phyloP scores from a whole-genome alignment of 345 rosid genomes.

The Moricandia moricandioides region DNA sequence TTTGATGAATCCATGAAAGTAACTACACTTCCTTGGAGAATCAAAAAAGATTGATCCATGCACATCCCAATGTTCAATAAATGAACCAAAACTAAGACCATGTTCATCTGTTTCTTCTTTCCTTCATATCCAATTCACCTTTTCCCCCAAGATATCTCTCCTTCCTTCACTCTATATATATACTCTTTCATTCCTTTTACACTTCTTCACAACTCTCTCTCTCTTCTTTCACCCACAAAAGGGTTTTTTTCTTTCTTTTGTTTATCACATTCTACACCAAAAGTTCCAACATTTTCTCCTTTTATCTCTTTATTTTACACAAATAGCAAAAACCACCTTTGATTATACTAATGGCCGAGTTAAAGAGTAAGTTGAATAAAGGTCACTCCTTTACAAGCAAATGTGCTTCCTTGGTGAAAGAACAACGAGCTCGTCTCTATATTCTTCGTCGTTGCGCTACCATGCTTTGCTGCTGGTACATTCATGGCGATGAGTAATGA shows the following conservation, averaged over 20 bases:
- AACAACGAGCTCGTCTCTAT: slow-evolving; percentile 70
- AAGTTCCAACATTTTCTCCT: slow-evolving; percentile 1
- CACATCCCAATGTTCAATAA: slow-evolving; percentile 33
- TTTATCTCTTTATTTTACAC: not conserved
- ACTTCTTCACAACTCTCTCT: slow-evolving; percentile 7
- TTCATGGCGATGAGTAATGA: slow-evolving; percentile 55
- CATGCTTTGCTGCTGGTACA: slow-evolving; percentile 76
- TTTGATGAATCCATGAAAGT: slow-evolving; percentile 24
- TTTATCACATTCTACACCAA: slow-evolving; percentile 9
- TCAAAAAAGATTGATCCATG: slow-evolving; percentile 19
- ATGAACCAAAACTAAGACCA: slow-evolving; percentile 35
- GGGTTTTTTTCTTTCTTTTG: slow-evolving; percentile 11
- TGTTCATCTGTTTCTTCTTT: slow-evolving; percentile 40
- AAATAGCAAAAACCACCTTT: not conserved
- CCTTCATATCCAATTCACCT: slow-evolving; percentile 31
- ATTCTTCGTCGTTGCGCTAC: slow-evolving; percentile 80
- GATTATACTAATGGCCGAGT: slow-evolving; percentile 44
- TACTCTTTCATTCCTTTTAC: slow-evolving; percentile 5
- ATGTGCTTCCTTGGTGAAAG: slow-evolving; percentile 63
- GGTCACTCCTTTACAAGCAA: slow-evolving; percentile 54
- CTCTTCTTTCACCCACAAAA: slow-evolving; percentile 29
- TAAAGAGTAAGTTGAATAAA: slow-evolving; percentile 42
- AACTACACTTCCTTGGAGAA: slow-evolving; percentile 26
- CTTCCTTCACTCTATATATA: slow-evolving; percentile 25
- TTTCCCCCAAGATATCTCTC: slow-evolving; percentile 24